phyloP scores from a whole-genome alignment of 768 basidiomycete species.

The Kockovaella imperatae region DNA sequence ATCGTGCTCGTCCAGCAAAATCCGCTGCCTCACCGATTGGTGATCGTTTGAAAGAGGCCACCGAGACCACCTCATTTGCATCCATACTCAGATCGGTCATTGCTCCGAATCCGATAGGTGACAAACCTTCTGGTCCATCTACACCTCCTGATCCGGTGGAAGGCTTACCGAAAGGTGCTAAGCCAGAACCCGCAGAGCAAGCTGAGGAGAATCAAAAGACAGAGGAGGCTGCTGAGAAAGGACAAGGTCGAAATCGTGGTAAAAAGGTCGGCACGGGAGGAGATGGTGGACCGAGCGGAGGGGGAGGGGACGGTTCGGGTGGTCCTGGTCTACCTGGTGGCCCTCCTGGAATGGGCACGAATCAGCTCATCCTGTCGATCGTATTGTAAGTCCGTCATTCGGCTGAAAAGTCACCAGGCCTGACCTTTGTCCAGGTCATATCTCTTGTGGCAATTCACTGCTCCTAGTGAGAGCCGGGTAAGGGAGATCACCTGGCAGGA shows the following conservation, averaged over 20 bases:
- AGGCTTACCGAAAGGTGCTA: no score
- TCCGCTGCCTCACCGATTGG: no score
- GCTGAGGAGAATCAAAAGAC: slow-evolving; percentile 15
- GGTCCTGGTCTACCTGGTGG: slow-evolving; percentile 24
- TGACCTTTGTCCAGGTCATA: slow-evolving; percentile 21
- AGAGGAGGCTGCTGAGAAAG: slow-evolving; percentile 28
- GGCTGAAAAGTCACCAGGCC: slow-evolving; percentile 1
- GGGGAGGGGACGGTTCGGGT: slow-evolving; percentile 24
- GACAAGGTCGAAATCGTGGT: slow-evolving; percentile 20
- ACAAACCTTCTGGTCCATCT: no score
- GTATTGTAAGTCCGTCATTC: slow-evolving; percentile 16
- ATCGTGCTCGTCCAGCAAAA: no score
- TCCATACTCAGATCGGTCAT: no score
- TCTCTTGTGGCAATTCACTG: slow-evolving; percentile 32
- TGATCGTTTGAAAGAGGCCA: no score
- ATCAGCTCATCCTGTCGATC: slow-evolving; percentile 37
- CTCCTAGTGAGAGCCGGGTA: slow-evolving; percentile 41
- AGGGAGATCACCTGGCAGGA: slow-evolving; percentile 99
- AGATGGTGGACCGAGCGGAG: slow-evolving; percentile 31
- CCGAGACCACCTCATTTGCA: no score
- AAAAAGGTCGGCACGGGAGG: slow-evolving; percentile 34
- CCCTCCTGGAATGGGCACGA: slow-evolving; percentile 35
- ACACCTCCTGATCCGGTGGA: no score
- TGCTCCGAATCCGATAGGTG: no score
- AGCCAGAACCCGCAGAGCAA: slow-evolving; percentile 14